phyloP scores from a whole-genome alignment of 805 yeast species.

The Tetrapisispora arboricola region DNA sequence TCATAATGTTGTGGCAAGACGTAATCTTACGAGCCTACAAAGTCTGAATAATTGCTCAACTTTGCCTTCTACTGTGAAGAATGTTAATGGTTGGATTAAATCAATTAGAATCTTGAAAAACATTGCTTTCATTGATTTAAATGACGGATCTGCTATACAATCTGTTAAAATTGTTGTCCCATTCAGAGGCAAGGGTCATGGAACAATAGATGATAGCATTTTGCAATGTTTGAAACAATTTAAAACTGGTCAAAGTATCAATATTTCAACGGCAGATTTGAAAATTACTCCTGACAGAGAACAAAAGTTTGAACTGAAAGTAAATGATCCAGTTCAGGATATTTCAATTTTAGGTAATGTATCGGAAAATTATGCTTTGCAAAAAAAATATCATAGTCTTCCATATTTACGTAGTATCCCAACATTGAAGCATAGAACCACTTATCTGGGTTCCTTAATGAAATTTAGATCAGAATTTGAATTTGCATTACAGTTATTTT shows the following conservation, averaged over 20 bases:
- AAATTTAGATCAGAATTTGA: slow-evolving; percentile 68
- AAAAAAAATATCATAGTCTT: slow-evolving; percentile 61
- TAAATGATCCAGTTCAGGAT: slow-evolving; percentile 22
- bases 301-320: slow-evolving; percentile 44
- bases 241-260: slow-evolving; percentile 41
- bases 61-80: background rate
- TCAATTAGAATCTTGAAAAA: slow-evolving; percentile 65
- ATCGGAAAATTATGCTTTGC: slow-evolving; percentile 62
- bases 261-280: slow-evolving; percentile 31
- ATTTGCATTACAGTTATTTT: slow-evolving; percentile 41
- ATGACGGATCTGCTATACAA: slow-evolving; percentile 60
- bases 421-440: slow-evolving; percentile 64
- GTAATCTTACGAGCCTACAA: background rate
- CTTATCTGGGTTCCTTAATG: slow-evolving; percentile 52
- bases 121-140: slow-evolving; percentile 66
- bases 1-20: background rate
- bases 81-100: slow-evolving; percentile 60
- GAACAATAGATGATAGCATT: background rate
- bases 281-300: slow-evolving; percentile 26
- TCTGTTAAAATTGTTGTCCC: slow-evolving; percentile 47
- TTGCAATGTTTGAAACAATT: slow-evolving; percentile 18
- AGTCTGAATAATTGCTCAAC: background rate
- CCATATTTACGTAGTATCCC: slow-evolving; percentile 67
- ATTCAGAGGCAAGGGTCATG: background rate
- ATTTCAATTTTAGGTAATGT: slow-evolving; percentile 52